Evolutionary conservation across 2,329 filamentous ascomycete genomes (phyloP), one percentile per base, ranked within the genome.

Genomic region (Hypoxylon sp.): DNA sequence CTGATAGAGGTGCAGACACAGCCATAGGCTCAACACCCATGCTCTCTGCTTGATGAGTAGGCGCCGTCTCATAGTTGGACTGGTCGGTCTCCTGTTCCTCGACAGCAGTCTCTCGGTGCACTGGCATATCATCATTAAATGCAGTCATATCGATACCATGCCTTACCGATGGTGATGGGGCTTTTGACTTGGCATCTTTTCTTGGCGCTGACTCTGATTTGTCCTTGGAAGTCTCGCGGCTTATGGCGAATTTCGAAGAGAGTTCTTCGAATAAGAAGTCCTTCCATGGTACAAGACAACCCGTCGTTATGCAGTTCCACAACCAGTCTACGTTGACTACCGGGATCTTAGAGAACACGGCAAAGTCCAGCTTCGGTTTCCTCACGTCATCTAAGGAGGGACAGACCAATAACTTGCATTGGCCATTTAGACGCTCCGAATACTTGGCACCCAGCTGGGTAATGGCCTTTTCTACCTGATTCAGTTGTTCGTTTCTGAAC

Each of bases 291-390:
- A 82, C 78, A 2, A 81, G 79, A 67, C 73, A 81, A 4, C 87
- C 87, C 0, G 82, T 87, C 74, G 85, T 83, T 55, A 98, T 89
- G 71, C 92, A 96, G 56, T 90, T 86, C 90, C 92, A 96, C 2
- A 99, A 83, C 96, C 96, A 99, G 21, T 91, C 87, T 17, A 89
- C 87, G 6, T 87, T 87, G 10, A 98, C 92, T n/a, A 95, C 89
- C 1, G 94, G 93, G 10, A 98, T 91, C 3, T 86, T 86, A 84
- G 92, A 93, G 73, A 90, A 86, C 7, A 89, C 78, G 0, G 94
- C 94, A 75, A 93, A 90, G 48, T 91, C 88, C 17, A 96, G 82
- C 80, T 99, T 99, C 70, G 96, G 91, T 63, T 83, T 86, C 77
- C 87, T 81, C 80, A 93, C 84, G 0, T 83, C 82, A 43, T 79